Conservation (phyloP, 176 grass and related monocot species). For the Chrysopogon serrulatus region DNA sequence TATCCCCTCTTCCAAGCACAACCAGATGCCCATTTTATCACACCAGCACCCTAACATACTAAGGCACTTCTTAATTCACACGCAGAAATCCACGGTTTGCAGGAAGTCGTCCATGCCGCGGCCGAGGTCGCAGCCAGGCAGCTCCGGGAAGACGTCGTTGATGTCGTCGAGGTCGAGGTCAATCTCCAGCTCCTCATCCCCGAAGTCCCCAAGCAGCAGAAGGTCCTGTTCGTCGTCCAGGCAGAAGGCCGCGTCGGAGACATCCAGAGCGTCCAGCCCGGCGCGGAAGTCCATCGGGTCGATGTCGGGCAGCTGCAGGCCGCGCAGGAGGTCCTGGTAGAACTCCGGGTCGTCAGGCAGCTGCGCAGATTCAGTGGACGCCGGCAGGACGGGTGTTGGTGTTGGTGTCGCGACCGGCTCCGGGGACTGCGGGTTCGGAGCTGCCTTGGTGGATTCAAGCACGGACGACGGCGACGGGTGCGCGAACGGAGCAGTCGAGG, state of each 20-base stretch:
- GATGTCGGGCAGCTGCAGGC: conserved; percentile 30
- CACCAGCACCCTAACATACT: conserved; percentile 16
- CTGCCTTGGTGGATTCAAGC: conserved; percentile 12
- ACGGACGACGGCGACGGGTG: conserved; percentile 55
- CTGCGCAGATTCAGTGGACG: not conserved
- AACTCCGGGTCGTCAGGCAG: conserved; percentile 37
- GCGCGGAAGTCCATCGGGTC: conserved; percentile 51
- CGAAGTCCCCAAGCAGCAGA: conserved; percentile 26
- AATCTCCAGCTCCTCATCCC: conserved; percentile 27
- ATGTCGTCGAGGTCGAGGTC: conserved; percentile 37
- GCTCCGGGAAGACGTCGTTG: conserved; percentile 26
- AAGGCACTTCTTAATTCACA: conserved; percentile 25
- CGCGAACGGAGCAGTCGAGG: conserved; percentile 26
- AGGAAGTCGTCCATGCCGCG: conserved; percentile 44
- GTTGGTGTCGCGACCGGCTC: not conserved
- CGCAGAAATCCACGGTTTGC: conserved; percentile 37
- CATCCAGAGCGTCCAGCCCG: conserved; percentile 20
- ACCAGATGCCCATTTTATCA: conserved; percentile 20
- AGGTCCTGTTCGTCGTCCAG: conserved; percentile 30
- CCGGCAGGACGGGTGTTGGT: not conserved
- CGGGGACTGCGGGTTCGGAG: not conserved
- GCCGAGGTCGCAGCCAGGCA: conserved; percentile 25
- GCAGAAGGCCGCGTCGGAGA: conserved; percentile 4
- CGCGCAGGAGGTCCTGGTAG: conserved; percentile 34
- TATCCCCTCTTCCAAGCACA: not conserved